A percentile compares a stretch with the other conserved stretches of the same genome.
phyloP scores from a whole-genome alignment of 495 filamentous ascomycete genomes.

The Neurospora sp. region DNA sequence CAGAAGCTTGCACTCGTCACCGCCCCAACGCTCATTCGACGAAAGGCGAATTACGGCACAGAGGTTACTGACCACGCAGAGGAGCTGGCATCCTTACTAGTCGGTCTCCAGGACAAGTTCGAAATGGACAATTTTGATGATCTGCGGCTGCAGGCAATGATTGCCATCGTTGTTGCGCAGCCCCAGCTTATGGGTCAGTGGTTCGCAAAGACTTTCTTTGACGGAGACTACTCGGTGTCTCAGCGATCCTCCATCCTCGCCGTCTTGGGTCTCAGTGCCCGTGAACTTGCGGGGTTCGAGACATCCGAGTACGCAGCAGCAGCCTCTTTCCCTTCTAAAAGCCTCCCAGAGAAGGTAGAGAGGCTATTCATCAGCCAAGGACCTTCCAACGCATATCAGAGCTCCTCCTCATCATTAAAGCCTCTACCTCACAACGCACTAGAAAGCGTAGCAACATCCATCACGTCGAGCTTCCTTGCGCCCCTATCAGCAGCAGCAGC shows the following conservation, averaged over 20 bases:
- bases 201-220: slow-evolving; percentile 78
- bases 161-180: slow-evolving; percentile 67
- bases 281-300: slow-evolving; percentile 76
- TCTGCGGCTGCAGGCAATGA: slow-evolving; percentile 69
- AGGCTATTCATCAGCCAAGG: slow-evolving; percentile 28
- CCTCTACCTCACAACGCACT: slow-evolving; percentile 47
- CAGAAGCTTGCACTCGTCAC: slow-evolving; percentile 69
- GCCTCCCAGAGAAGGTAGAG: slow-evolving; percentile 50
- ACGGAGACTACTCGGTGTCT: slow-evolving; percentile 77
- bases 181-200: slow-evolving; percentile 70
- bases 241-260: slow-evolving; percentile 76
- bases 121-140: slow-evolving; percentile 67
- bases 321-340: slow-evolving; percentile 60
- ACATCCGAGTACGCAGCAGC: slow-evolving; percentile 43
- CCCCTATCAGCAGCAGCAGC: slow-evolving; percentile 68
- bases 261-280: slow-evolving; percentile 69
- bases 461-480: slow-evolving; percentile 61
- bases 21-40: slow-evolving; percentile 69
- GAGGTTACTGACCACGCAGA: slow-evolving; percentile 77
- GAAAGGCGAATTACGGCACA: slow-evolving; percentile 78
- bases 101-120: slow-evolving; percentile 73
- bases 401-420: slow-evolving; percentile 30
- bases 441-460: slow-evolving; percentile 45
- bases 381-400: slow-evolving; percentile 5
- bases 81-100: slow-evolving; percentile 64